phyloP scores from a whole-genome alignment of 1,284 basidiomycete genomes.

The Chondrostereum purpureum region DNA sequence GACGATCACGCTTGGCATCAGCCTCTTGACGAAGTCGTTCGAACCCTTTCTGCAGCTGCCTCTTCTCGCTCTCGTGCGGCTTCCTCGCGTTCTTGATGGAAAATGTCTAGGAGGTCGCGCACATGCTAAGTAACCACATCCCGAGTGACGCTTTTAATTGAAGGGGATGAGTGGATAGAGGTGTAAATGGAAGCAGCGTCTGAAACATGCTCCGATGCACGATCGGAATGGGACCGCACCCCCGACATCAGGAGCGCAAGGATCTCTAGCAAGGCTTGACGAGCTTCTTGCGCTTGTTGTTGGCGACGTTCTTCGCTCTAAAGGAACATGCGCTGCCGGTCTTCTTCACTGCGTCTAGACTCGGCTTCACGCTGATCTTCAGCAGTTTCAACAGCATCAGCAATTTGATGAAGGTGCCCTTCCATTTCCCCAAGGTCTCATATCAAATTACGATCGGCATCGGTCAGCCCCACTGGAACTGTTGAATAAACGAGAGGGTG shows the following conservation, averaged over 20 bases:
- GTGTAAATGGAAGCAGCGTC: conserved; percentile 4
- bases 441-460: conserved; percentile 45
- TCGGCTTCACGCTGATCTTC: conserved; percentile 56
- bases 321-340: conserved; percentile 52
- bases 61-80: conserved; percentile 45
- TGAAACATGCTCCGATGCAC: background rate
- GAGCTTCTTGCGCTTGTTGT: conserved; percentile 42
- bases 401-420: conserved; percentile 36
- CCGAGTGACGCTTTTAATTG: background rate
- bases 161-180: background rate
- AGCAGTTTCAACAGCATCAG: conserved; percentile 42
- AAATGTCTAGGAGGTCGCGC: conserved; percentile 49
- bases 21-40: conserved; percentile 40
- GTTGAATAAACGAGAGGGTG: too few species aligned
- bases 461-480: too few species aligned
- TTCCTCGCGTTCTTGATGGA: conserved; percentile 55
- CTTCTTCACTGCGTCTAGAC: conserved; percentile 58
- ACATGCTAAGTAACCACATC: conserved; percentile 46
- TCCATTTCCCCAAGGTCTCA: conserved; percentile 53
- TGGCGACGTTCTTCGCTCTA: conserved; percentile 53
- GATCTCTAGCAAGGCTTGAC: conserved; percentile 42
- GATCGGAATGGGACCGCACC: conserved; percentile 7
- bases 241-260: conserved; percentile 28
- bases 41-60: conserved; percentile 44
- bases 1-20: conserved; percentile 36